A percentile compares a stretch with the other conserved stretches of the same genome.
These are phyloP conservation scores for Taiozyma sp. DNA, from an alignment of 1,139 yeast genomes.

Conservation along the genomic window DNA sequence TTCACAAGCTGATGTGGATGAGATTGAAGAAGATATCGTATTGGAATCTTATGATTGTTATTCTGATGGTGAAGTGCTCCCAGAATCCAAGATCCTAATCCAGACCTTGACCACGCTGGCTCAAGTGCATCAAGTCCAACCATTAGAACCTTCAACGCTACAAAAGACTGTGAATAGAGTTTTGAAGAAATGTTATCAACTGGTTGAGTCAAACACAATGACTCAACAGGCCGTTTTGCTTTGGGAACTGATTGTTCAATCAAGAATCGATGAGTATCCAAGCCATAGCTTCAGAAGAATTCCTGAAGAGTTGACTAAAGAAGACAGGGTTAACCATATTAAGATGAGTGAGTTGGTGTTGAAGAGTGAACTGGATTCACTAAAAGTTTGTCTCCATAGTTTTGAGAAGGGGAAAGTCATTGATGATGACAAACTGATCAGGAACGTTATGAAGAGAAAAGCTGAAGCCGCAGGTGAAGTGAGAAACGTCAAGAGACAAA, in stretches of 20 bases:
- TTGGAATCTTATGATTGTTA: constrained; percentile 63
- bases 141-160: constrained; percentile 42
- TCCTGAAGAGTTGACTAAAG: constrained; percentile 22
- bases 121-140: constrained; percentile 35
- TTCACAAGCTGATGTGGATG: constrained; percentile 29
- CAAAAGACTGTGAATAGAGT: constrained; percentile 33
- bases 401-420: constrained; percentile 36
- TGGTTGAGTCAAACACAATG: constrained; percentile 26
- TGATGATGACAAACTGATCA: constrained; percentile 52
- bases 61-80: constrained; percentile 47
- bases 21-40: constrained; percentile 45
- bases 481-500: constrained; percentile 14
- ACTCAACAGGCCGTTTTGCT: constrained; percentile 22
- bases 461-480: constrained; percentile 21
- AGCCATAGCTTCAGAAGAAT: constrained; percentile 24
- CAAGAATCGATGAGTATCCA: constrained; percentile 29
- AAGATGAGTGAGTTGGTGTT: constrained; percentile 52
- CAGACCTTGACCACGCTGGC: constrained; percentile 46
- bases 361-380: constrained; percentile 46
- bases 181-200: constrained; percentile 29
- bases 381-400: constrained; percentile 37
- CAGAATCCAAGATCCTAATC: constrained; percentile 50
- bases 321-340: constrained; percentile 3
- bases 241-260: constrained; percentile 23
- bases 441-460: constrained; percentile 53